phyloP scores from a whole-genome alignment of 1,139 yeast genomes.

The Chernovozyma sophiae-reginae region DNA sequence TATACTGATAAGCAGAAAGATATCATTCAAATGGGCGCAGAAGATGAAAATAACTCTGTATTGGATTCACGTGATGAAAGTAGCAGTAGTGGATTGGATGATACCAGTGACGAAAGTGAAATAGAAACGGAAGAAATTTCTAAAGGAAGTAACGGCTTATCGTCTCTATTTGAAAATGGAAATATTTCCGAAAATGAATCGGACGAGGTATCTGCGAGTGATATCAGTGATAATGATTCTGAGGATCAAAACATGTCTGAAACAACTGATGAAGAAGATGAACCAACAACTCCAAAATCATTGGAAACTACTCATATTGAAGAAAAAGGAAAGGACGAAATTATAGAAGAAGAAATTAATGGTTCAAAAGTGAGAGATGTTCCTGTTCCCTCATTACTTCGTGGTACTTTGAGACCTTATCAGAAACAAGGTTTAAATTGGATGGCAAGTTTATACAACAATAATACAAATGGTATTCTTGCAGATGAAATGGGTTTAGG shows the following conservation, averaged over 20 bases:
- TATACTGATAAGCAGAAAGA: conserved; percentile 34
- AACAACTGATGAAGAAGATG: conserved; percentile 25
- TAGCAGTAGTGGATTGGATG: conserved; percentile 12
- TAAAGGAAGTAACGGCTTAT: conserved; percentile 13
- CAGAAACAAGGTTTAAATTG: conserved; percentile 97
- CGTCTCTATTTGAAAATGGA: conserved; percentile 17
- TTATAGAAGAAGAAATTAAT: conserved; percentile 34
- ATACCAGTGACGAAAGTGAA: conserved; percentile 18
- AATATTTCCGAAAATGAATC: conserved; percentile 11
- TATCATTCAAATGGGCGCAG: conserved; percentile 21
- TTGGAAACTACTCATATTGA: conserved; percentile 11
- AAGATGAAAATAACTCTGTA: conserved; percentile 12
- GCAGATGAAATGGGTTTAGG: conserved; percentile 99
- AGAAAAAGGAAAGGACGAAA: conserved; percentile 13
- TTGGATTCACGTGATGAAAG: conserved; percentile 22
- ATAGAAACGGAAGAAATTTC: conserved; percentile 12
- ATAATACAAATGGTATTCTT: conserved; percentile 90
- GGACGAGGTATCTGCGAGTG: conserved; percentile 16
- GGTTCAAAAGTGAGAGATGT: conserved; percentile 62
- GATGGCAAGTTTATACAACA: conserved; percentile 91
- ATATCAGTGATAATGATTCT: conserved; percentile 5
- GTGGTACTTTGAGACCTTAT: conserved; percentile 84
- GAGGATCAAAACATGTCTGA: conserved; percentile 18
- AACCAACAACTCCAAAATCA: conserved; percentile 27
- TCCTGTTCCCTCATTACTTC: conserved; percentile 59